Conservation (phyloP, 2,329 filamentous ascomycete species). For the Proliferodiscus dingleyae region DNA sequence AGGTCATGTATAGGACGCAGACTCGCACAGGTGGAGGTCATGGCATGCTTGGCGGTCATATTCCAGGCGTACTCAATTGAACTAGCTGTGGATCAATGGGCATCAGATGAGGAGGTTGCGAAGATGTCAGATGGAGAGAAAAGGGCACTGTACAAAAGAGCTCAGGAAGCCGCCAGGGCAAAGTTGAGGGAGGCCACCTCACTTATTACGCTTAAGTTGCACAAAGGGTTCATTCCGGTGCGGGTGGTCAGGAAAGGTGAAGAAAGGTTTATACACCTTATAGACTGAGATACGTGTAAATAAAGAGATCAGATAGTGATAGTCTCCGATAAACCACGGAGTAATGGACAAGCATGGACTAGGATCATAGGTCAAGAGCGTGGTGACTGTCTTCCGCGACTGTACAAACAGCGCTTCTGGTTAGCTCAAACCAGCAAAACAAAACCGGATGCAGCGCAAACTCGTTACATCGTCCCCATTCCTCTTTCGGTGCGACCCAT, state of each 20-base stretch:
- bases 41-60: slow-evolving; percentile 49
- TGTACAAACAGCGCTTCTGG: too few relatives aligned
- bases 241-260: slow-evolving; percentile 63
- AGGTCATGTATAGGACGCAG: slow-evolving; percentile 53
- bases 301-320: background rate
- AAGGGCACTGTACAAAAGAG: slow-evolving; percentile 54
- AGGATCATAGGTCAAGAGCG: too few relatives aligned
- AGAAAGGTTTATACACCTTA: slow-evolving; percentile 56
- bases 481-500: background rate
- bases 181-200: slow-evolving; percentile 52
- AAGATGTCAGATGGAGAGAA: slow-evolving; percentile 43
- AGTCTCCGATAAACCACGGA: background rate
- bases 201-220: slow-evolving; percentile 69
- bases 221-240: slow-evolving; percentile 54
- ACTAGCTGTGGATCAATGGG: slow-evolving; percentile 20
- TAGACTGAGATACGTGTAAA: slow-evolving; percentile 16
- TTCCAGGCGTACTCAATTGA: slow-evolving; percentile 37
- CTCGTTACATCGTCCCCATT: too few relatives aligned
- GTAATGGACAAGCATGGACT: background rate
- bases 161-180: slow-evolving; percentile 48
- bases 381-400: too few relatives aligned
- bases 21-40: slow-evolving; percentile 55
- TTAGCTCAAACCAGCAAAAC: too few relatives aligned
- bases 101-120: slow-evolving; percentile 18
- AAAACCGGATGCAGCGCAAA: too few relatives aligned